Conservation (phyloP, 2,329 filamentous ascomycete species). For the Massarina eburnea region DNA sequence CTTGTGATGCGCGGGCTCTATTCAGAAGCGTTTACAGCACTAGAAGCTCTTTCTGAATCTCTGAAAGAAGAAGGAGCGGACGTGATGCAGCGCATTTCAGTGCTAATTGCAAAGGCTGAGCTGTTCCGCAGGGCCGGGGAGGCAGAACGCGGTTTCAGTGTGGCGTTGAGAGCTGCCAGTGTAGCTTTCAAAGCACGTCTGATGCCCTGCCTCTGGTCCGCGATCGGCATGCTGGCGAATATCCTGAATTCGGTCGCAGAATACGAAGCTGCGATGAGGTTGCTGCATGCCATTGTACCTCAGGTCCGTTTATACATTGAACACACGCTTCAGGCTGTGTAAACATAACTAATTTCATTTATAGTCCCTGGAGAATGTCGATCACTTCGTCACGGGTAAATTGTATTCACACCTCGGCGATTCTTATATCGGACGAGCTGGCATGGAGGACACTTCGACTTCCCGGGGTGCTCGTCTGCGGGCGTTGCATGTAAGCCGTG, state of each 20-base stretch:
- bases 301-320: slow-evolving; percentile 53
- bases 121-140: slow-evolving; percentile 69
- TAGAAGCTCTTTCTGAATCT: slow-evolving; percentile 55
- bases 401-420: slow-evolving; percentile 74
- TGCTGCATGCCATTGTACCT: slow-evolving; percentile 72
- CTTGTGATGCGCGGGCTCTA: slow-evolving; percentile 57
- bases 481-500: slow-evolving; percentile 28
- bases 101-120: slow-evolving; percentile 72
- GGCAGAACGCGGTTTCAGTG: slow-evolving; percentile 73
- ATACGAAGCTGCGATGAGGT: slow-evolving; percentile 64
- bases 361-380: slow-evolving; percentile 65
- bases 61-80: slow-evolving; percentile 61
- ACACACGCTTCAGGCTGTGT: not conserved
- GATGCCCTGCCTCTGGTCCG: slow-evolving; percentile 71
- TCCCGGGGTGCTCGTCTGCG: slow-evolving; percentile 17
- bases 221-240: slow-evolving; percentile 65
- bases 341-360: not conserved
- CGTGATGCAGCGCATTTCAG: slow-evolving; percentile 67
- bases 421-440: slow-evolving; percentile 76
- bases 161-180: slow-evolving; percentile 73
- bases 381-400: slow-evolving; percentile 62
- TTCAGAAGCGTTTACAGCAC: slow-evolving; percentile 53
- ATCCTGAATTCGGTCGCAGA: slow-evolving; percentile 72
- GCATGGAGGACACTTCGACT: slow-evolving; percentile 40
- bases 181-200: slow-evolving; percentile 71